Conservation (phyloP, 805 yeast species). For the Schizosaccharomyces cryophilus region DNA sequence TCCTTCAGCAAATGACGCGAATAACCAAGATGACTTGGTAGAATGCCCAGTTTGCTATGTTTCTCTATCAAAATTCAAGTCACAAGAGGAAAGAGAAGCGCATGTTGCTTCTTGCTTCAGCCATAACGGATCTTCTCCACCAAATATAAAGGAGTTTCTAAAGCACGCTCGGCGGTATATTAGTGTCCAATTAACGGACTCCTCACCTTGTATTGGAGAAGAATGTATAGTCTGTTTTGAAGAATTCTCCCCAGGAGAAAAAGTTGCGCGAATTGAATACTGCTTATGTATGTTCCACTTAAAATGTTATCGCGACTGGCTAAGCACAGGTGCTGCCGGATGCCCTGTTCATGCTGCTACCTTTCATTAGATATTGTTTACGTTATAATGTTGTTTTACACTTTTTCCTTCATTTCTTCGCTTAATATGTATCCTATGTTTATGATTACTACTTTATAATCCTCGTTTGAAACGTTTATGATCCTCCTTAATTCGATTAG, state of each 20-base stretch:
- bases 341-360: conserved; percentile 53
- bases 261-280: conserved; percentile 62
- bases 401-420: background rate
- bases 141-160: conserved; percentile 1
- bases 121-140: conserved; percentile 4
- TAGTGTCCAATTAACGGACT: conserved; percentile 8
- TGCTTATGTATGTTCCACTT: conserved; percentile 84
- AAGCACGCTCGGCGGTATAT: conserved; percentile 6
- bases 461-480: too few relatives aligned
- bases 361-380: background rate
- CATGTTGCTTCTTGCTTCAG: conserved; percentile 2
- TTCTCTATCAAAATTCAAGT: background rate
- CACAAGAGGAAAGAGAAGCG: background rate
- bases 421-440: too few relatives aligned
- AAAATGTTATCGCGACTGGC: conserved; percentile 55
- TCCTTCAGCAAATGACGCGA: too few relatives aligned
- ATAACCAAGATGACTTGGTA: background rate
- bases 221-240: conserved; percentile 93
- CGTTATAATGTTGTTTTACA: background rate
- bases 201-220: conserved; percentile 17
- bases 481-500: too few relatives aligned
- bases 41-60: conserved; percentile 1
- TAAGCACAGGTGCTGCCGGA: conserved; percentile 60
- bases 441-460: too few relatives aligned
- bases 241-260: conserved; percentile 61